Conservation (phyloP, 495 filamentous ascomycete genomes). For the Tuber calosporum region DNA sequence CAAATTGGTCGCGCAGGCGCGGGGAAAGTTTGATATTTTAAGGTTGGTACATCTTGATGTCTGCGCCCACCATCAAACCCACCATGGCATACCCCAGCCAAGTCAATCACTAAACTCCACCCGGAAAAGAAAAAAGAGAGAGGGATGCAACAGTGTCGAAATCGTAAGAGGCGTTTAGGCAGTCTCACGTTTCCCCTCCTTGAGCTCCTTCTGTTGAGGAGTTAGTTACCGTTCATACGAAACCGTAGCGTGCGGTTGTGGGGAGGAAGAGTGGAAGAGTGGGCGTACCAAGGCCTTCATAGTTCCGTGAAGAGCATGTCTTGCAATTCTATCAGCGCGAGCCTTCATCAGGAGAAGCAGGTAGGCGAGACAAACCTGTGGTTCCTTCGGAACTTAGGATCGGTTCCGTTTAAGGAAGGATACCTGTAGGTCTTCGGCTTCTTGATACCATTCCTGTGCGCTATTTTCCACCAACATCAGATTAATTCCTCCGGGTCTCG, state of each 20-base stretch:
- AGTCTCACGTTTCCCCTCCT: constrained; percentile 88
- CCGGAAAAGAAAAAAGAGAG: constrained; percentile 23
- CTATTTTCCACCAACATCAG: constrained; percentile 19
- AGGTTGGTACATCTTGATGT: neutral
- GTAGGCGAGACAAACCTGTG: constrained; percentile 53
- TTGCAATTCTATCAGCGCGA: constrained; percentile 12
- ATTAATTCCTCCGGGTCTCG: constrained; percentile 13
- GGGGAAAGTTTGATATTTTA: constrained; percentile 34
- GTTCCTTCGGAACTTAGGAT: constrained; percentile 99
- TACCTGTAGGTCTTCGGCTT: constrained; percentile 99
- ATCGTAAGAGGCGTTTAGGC: constrained; percentile 55
- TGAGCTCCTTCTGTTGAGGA: constrained; percentile 78
- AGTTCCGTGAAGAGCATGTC: constrained; percentile 94
- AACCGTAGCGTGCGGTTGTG: neutral
- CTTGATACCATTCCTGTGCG: constrained; percentile 72
- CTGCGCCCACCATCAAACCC: neutral
- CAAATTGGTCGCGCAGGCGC: constrained; percentile 32
- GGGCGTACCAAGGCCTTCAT: constrained; percentile 88
- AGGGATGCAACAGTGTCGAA: neutral
- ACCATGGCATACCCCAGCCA: neutral
- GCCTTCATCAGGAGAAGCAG: constrained; percentile 2
- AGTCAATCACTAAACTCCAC: constrained; percentile 4
- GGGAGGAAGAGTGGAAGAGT: constrained; percentile 16
- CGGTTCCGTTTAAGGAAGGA: constrained; percentile 95
- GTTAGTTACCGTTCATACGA: constrained; percentile 46